Evolutionary conservation across 2,329 filamentous ascomycete genomes (phyloP).

Genomic region (Cytospora paraplurivora): DNA sequence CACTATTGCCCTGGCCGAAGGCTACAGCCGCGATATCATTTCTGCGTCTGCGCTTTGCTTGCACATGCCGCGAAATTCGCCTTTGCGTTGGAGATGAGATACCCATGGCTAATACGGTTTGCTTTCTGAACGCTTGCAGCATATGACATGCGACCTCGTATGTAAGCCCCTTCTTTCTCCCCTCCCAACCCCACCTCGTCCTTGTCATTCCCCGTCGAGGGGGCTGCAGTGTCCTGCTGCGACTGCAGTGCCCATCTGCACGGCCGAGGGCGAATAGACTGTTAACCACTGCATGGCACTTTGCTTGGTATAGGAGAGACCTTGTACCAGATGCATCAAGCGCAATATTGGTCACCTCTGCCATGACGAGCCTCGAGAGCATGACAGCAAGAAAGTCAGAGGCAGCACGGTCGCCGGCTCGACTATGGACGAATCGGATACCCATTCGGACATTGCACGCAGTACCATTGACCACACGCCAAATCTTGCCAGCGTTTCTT

Average conservation of each 20-base stretch:
- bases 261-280: slow-evolving; percentile 38
- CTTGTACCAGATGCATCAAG: slow-evolving; percentile 97
- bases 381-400: slow-evolving; percentile 78
- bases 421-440: slow-evolving; percentile 62
- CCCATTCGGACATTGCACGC: slow-evolving; percentile 51
- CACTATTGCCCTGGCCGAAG: slow-evolving; percentile 29
- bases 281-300: slow-evolving; percentile 36
- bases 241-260: slow-evolving; percentile 33
- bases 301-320: slow-evolving; percentile 70
- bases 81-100: slow-evolving; percentile 20
- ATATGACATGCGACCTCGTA: slow-evolving; percentile 93
- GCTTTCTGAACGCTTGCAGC: slow-evolving; percentile 54
- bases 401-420: slow-evolving; percentile 56
- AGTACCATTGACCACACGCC: slow-evolving; percentile 56
- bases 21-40: slow-evolving; percentile 23
- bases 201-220: slow-evolving; percentile 35
- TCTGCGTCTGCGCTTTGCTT: slow-evolving; percentile 1
- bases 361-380: slow-evolving; percentile 93
- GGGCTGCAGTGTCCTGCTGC: slow-evolving; percentile 26
- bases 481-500: slow-evolving; percentile 35
- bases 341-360: slow-evolving; percentile 98
- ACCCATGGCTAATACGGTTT: slow-evolving; percentile 49
- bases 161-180: slow-evolving; percentile 47
- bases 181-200: slow-evolving; percentile 29
- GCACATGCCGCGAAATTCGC: slow-evolving; percentile 24